Conservation (phyloP, 306 rosid species). For the Trifolium repens region DNA sequence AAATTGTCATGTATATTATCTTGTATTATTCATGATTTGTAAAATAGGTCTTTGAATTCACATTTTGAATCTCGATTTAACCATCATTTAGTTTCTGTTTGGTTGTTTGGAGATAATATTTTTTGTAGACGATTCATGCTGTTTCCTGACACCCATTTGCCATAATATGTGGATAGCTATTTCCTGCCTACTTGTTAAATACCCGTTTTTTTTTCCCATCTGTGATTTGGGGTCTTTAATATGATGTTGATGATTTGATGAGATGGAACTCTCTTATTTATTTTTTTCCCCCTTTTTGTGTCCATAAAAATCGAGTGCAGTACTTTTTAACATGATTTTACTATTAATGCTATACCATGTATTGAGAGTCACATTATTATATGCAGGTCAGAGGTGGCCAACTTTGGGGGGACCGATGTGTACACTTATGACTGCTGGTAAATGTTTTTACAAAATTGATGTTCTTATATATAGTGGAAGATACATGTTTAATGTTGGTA, state of each 20-base stretch:
- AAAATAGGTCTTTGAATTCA: background rate
- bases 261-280: conserved; percentile 10
- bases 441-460: conserved; percentile 32
- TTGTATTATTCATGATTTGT: background rate
- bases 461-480: conserved; percentile 15
- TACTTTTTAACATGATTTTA: conserved; percentile 1
- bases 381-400: conserved; percentile 97
- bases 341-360: conserved; percentile 14
- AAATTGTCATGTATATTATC: background rate
- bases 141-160: background rate
- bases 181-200: background rate
- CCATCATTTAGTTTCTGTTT: too few relatives aligned
- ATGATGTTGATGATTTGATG: conserved; percentile 24
- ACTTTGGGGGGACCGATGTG: conserved; percentile 98
- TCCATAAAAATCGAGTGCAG: background rate
- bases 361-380: conserved; percentile 42
- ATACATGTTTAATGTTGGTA: conserved; percentile 30
- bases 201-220: conserved; percentile 7
- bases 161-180: background rate
- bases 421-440: conserved; percentile 97
- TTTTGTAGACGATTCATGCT: background rate
- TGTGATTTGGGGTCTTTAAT: background rate
- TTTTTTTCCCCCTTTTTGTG: background rate
- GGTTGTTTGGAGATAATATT: background rate
- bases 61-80: background rate